phyloP scores from a whole-genome alignment of 2,329 filamentous ascomycete genomes.

The Lasiodiplodia gonubiensis region DNA sequence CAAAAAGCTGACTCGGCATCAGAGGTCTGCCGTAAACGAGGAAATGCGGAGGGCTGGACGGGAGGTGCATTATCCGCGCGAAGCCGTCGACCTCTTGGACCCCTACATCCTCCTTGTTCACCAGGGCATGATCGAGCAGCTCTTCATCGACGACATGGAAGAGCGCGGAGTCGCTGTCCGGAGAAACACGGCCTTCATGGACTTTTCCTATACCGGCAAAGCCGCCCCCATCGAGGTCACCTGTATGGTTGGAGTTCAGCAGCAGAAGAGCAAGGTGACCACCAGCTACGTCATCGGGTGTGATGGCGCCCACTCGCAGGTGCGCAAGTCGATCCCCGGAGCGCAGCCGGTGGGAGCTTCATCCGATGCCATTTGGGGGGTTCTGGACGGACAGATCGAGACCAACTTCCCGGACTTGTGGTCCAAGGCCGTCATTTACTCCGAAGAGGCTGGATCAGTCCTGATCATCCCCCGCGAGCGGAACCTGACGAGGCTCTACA shows the following conservation, averaged over 20 bases:
- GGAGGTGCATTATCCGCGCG: constrained; percentile 68
- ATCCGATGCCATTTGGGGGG: constrained; percentile 70
- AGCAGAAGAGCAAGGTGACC: constrained; percentile 53
- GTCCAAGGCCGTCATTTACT: constrained; percentile 74
- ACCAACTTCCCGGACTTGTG: constrained; percentile 78
- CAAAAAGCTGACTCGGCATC: background rate
- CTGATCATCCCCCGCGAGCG: constrained; percentile 76
- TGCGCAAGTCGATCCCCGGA: constrained; percentile 62
- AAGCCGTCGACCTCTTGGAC: constrained; percentile 56
- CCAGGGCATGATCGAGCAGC: constrained; percentile 76
- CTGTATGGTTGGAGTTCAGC: constrained; percentile 47
- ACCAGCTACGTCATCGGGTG: constrained; percentile 73
- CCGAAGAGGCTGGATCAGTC: constrained; percentile 70
- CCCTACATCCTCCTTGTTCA: constrained; percentile 65
- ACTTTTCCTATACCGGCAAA: constrained; percentile 52
- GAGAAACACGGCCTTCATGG: constrained; percentile 67
- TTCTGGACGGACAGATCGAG: constrained; percentile 72
- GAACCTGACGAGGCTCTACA: constrained; percentile 70
- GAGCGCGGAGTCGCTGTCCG: constrained; percentile 68
- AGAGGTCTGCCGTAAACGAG: constrained; percentile 43
- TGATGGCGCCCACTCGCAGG: constrained; percentile 74
- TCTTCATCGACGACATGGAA: constrained; percentile 72
- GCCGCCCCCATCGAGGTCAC: constrained; percentile 49
- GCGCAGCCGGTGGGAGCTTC: constrained; percentile 55
- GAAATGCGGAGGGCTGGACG: constrained; percentile 66